Evolutionary conservation across 495 filamentous ascomycete genomes (phyloP), one percentile per base, ranked within the genome.

Genomic region (Trichodelitschia bisporula): DNA sequence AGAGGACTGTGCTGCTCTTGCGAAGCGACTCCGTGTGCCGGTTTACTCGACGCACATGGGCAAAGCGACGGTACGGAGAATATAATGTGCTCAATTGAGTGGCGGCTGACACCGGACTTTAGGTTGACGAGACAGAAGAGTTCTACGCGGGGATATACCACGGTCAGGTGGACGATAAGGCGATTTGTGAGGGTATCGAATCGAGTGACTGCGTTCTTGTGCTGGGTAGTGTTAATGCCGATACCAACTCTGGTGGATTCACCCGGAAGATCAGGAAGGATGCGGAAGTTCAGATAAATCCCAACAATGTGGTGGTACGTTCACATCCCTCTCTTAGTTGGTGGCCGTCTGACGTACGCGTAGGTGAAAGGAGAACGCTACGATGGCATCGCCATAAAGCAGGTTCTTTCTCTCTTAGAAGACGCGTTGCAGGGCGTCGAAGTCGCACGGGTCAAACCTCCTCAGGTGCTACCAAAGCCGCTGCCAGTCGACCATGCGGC

Each of bases 171-270:
- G 38, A 38, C 13, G 17, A 28, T 1, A 39, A 40, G 2, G 49
- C 47, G 12, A 34, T 48, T 1, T 28, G 37, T 19, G 36, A 42
- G 23, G 34, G 27, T 0, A 26, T 31, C 4, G 35, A 38, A 12
- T 12, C 9, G n/a, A 42, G 38, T 26, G 51, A 54, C 27, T 21
- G 47, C 14, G 32, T 45, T 0, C 26, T 54, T 16, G 32, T 43
- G n/a, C 24, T 51, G 3, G 51, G 51, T 2, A 40, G 39, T 17
- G 30, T 52, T 2, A 43, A 45, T 15, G 33, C 39, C 3, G 51
- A 54, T 28, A 50, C 49, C 3, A 54, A 54, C 32, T 37, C 43
- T 5, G 43, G 43, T 0, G 47, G 45, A 11, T 54, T 52, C 21
- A 40, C 45, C 1, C 32, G 49, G 19, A 38, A 39, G 9, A 20